phyloP scores from a whole-genome alignment of 2,329 filamentous ascomycete species.

The Trichoderma endophyticum region DNA sequence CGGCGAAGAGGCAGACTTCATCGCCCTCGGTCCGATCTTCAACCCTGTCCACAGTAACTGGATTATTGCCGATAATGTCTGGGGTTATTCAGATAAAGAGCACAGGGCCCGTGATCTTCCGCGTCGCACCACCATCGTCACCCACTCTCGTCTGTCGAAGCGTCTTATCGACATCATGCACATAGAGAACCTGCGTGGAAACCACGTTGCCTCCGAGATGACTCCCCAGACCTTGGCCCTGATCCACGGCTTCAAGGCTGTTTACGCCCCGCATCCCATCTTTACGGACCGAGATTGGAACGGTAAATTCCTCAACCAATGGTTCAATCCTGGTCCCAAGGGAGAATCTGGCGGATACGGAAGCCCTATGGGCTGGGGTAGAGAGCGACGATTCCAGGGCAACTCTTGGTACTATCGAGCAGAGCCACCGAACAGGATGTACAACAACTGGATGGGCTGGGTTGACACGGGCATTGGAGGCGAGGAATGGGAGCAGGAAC shows the following conservation, averaged over 20 bases:
- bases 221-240: conserved; percentile 69
- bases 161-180: conserved; percentile 74
- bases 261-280: conserved; percentile 74
- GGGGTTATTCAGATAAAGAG: conserved; percentile 57
- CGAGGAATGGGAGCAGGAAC: conserved; percentile 50
- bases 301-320: conserved; percentile 50
- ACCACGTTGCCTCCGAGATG: conserved; percentile 79
- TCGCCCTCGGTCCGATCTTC: conserved; percentile 76
- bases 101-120: conserved; percentile 57
- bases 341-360: conserved; percentile 53
- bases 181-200: conserved; percentile 67
- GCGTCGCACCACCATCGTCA: conserved; percentile 73
- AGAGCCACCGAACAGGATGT: conserved; percentile 54
- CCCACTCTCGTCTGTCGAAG: conserved; percentile 70
- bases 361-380: conserved; percentile 58
- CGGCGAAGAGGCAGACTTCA: conserved; percentile 70
- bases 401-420: conserved; percentile 61
- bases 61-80: conserved; percentile 66
- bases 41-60: conserved; percentile 70
- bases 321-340: conserved; percentile 58
- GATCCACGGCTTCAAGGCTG: conserved; percentile 74
- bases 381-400: conserved; percentile 56
- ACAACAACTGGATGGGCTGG: conserved; percentile 63
- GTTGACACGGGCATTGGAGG: conserved; percentile 55
- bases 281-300: conserved; percentile 75